phyloP scores from a whole-genome alignment of 306 rosid species.

The Sesbania bispinosa region DNA sequence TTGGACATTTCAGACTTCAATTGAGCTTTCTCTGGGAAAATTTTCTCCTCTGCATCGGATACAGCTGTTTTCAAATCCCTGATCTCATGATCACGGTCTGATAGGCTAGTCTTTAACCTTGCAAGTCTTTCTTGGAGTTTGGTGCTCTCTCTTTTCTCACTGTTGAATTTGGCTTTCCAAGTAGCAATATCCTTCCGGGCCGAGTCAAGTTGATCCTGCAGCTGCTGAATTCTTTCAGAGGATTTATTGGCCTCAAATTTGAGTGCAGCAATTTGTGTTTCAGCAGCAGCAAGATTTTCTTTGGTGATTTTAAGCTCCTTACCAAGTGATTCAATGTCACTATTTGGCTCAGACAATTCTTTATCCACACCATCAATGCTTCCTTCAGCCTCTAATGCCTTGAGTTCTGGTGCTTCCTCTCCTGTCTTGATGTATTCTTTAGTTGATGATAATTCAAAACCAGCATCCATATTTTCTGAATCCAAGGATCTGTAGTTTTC shows the following conservation, averaged over 20 bases:
- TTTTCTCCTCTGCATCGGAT: constrained; percentile 93
- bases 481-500: constrained; percentile 30
- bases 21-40: constrained; percentile 89
- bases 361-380: constrained; percentile 18
- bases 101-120: constrained; percentile 65
- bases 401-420: constrained; percentile 13
- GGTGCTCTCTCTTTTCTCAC: constrained; percentile 72
- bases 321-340: constrained; percentile 35
- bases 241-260: constrained; percentile 50
- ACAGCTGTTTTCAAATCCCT: constrained; percentile 82
- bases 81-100: constrained; percentile 75
- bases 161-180: constrained; percentile 66
- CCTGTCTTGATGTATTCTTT: constrained; percentile 21
- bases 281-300: constrained; percentile 54
- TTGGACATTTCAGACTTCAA: constrained; percentile 71
- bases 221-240: constrained; percentile 46
- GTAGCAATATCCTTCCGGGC: constrained; percentile 54
- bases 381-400: constrained; percentile 22
- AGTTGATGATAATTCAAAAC: constrained; percentile 17
- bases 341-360: constrained; percentile 30
- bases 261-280: constrained; percentile 54
- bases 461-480: constrained; percentile 18
- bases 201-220: constrained; percentile 64
- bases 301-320: constrained; percentile 58
- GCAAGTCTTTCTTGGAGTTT: constrained; percentile 72